These are phyloP conservation scores for button mushroom (Agaricus bisporus) DNA, from an alignment of 768 basidiomycete genomes.

Conservation along the genomic window DNA sequence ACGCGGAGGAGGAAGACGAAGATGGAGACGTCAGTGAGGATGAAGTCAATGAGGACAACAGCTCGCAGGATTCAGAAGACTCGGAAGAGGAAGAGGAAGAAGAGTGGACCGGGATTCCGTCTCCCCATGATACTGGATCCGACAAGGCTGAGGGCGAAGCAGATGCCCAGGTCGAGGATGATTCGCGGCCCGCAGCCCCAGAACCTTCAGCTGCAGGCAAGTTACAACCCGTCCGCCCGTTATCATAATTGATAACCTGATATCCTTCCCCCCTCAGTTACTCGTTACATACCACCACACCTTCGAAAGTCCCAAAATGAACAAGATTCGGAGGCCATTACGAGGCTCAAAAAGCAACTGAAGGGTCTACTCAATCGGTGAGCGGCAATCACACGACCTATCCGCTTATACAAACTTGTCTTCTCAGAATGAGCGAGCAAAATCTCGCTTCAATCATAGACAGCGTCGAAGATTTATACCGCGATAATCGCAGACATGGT, in stretches of 20 bases:
- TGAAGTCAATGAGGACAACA: constrained; percentile 8
- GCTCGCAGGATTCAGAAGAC: constrained; percentile 13
- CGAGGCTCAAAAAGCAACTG: constrained; percentile 65
- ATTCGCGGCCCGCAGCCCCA: background rate
- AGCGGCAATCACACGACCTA: constrained; percentile 7
- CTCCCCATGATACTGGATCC: background rate
- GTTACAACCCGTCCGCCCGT: background rate
- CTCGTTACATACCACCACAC: constrained; percentile 76
- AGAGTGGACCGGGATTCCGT: constrained; percentile 29
- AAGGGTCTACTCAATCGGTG: constrained; percentile 90
- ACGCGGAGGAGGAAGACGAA: constrained; percentile 14
- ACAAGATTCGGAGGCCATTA: constrained; percentile 28
- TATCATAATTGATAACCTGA: background rate
- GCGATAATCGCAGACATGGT: constrained; percentile 77
- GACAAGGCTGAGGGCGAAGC: constrained; percentile 16
- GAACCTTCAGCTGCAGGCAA: constrained; percentile 5
- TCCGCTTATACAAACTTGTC: background rate
- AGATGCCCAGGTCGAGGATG: constrained; percentile 11
- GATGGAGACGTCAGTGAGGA: constrained; percentile 21
- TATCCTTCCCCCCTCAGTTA: constrained; percentile 25
- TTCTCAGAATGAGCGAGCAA: constrained; percentile 77
- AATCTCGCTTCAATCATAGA: constrained; percentile 74
- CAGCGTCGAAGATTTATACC: constrained; percentile 70
- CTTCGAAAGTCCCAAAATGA: constrained; percentile 38
- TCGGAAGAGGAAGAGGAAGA: constrained; percentile 20